Evolutionary conservation across 2,329 filamentous ascomycete genomes (phyloP), one percentile per base, ranked within the genome.

Genomic region (Botrytis pseudocinerea): DNA sequence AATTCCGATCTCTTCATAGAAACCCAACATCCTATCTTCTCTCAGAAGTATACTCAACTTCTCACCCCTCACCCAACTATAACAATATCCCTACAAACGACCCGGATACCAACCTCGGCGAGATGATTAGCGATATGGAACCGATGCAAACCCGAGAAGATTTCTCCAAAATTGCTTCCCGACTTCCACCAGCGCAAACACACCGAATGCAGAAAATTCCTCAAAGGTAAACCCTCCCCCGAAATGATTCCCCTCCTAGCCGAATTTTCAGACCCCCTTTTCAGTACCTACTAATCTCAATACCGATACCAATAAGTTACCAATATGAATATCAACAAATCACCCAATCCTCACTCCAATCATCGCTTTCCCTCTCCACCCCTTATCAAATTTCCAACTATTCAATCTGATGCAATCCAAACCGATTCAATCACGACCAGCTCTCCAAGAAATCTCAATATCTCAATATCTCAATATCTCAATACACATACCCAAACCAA

Each of bases 211-310:
- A 28, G 6, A 2, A 4, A 54, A 7, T 18, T 18, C 14, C 48
- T 1, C 14, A 1, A 2, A 51, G 1, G 4, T 1, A 2, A n/a
- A 2, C 14, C 10, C 25, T n/a, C 48, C n/a, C 48, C 10, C 10
- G 5, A 2, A 14, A 14, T 0, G 1, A 51, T n/a, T 14, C 25
- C 22, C 51, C 51, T 54, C 25, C 14, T 54, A 1, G n/a, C 14
- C n/a, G 6, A 54, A 18, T 25, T 28, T 54, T 54, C n/a, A 3
- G n/a, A 54, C n/a, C 28, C n/a, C 12, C 22, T 1, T 14, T 28
- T 54, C 14, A 54, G 6, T 18, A 54, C 6, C 14, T 54, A 28
- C n/a, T 25, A 4, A 28, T 54, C 16, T 18, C 32, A 32, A 32
- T 32, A 32, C 32, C 25, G n/a, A 54, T 16, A 54, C 32, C 25